Percentiles rank a stretch among this genome's conserved stretches.
Evolutionary conservation across 1,284 basidiomycete species (phyloP).

Genomic region (Filobasidium uniguttulatum): DNA sequence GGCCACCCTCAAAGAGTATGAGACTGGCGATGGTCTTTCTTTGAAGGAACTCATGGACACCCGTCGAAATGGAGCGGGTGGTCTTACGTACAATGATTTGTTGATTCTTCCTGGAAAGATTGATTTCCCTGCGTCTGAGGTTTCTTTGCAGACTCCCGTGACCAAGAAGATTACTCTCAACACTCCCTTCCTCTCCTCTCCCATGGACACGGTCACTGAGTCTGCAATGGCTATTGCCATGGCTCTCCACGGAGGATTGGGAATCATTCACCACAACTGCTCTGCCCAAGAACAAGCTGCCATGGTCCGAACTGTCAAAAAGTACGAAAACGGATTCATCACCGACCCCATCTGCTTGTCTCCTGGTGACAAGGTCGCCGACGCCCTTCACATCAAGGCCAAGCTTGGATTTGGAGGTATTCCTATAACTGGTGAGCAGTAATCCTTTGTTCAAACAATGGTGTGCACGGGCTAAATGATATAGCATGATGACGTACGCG

Average conservation of each 20-base stretch:
- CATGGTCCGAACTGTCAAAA: constrained; percentile 95
- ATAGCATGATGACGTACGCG: constrained; percentile 4
- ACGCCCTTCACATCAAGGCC: constrained; percentile 87
- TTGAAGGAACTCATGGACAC: constrained; percentile 84
- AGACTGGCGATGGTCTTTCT: constrained; percentile 69
- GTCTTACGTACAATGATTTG: constrained; percentile 94
- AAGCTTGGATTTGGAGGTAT: constrained; percentile 91
- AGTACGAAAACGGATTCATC: constrained; percentile 98
- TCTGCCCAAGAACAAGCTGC: constrained; percentile 73
- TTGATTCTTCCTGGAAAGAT: constrained; percentile 91
- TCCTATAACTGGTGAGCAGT: constrained; percentile 72
- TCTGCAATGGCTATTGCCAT: constrained; percentile 84
- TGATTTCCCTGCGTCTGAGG: constrained; percentile 65
- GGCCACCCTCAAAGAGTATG: constrained; percentile 59
- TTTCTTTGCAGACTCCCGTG: constrained; percentile 70
- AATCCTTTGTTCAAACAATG: too few species aligned
- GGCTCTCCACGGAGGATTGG: constrained; percentile 89
- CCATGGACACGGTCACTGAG: constrained; percentile 99
- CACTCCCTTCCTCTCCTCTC: constrained; percentile 93
- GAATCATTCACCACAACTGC: constrained; percentile 99
- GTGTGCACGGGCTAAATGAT: background rate
- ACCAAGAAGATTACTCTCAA: constrained; percentile 87
- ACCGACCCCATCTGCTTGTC: constrained; percentile 80
- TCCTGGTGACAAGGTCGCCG: constrained; percentile 64
- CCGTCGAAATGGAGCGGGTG: constrained; percentile 53